Evolutionary conservation across 2,329 filamentous ascomycete genomes (phyloP).

Genomic region (Clathrospora elynae): DNA sequence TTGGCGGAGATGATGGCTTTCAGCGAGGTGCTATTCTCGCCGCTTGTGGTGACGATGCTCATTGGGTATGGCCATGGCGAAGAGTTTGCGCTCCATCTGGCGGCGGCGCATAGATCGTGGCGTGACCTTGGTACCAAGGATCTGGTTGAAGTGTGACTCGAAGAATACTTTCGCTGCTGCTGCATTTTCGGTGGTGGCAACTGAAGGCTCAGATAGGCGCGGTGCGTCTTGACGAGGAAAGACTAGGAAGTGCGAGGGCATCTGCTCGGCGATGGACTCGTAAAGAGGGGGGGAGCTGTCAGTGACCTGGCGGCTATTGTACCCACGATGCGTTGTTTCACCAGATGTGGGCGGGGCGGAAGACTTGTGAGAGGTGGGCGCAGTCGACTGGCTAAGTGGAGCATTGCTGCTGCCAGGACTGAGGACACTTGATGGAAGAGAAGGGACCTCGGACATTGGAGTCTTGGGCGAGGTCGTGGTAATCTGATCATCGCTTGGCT

Average conservation of each 20-base stretch:
- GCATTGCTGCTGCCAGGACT: constrained; percentile 33
- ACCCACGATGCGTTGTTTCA: constrained; percentile 33
- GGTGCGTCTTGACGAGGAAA: constrained; percentile 45
- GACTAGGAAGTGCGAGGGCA: constrained; percentile 31
- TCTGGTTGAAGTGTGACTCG: constrained; percentile 80
- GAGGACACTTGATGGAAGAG: constrained; percentile 35
- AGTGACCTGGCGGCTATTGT: constrained; percentile 20
- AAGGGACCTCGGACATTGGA: constrained; percentile 24
- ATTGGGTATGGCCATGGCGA: constrained; percentile 59
- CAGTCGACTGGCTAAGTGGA: constrained; percentile 40
- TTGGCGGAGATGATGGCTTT: constrained; percentile 77
- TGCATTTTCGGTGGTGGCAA: constrained; percentile 73
- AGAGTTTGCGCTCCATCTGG: constrained; percentile 68
- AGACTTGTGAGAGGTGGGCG: constrained; percentile 43
- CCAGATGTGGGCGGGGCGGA: constrained; percentile 39
- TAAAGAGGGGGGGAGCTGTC: constrained; percentile 24
- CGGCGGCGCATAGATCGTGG: constrained; percentile 66
- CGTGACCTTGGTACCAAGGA: constrained; percentile 61
- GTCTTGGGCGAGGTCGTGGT: constrained; percentile 10
- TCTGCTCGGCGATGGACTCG: constrained; percentile 21
- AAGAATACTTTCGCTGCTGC: constrained; percentile 84
- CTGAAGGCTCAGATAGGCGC: constrained; percentile 43
- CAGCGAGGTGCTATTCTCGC: constrained; percentile 66
- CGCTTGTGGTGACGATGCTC: constrained; percentile 62
- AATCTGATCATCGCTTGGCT: constrained; percentile 6